Percentiles rank a stretch among this genome's conserved stretches.
phyloP scores from a whole-genome alignment of 768 basidiomycete genomes.

The Pilatotrama ljubarskyi region DNA sequence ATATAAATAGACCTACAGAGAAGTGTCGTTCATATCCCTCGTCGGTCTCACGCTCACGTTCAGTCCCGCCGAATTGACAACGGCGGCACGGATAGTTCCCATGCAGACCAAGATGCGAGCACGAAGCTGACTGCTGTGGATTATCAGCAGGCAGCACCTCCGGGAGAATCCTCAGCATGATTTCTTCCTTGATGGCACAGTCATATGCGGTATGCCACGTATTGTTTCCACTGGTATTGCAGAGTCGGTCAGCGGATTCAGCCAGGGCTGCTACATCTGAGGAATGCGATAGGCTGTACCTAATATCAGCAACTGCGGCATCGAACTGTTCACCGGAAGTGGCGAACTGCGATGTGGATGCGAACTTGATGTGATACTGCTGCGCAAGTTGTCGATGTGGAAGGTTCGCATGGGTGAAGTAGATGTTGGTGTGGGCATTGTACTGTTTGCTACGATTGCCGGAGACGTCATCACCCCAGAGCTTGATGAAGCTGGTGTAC shows the following conservation, averaged over 20 bases:
- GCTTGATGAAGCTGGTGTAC: slow-evolving; percentile 20
- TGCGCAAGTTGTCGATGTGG: slow-evolving; percentile 31
- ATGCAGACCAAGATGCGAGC: slow-evolving; percentile 12
- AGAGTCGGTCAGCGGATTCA: no score
- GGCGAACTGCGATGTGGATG: slow-evolving; percentile 35
- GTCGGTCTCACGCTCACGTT: slow-evolving; percentile 1
- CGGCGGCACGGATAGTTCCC: slow-evolving; percentile 21
- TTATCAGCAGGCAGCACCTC: slow-evolving; percentile 19
- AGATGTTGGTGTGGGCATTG: slow-evolving; percentile 38
- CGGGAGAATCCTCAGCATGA: background rate
- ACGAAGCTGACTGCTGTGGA: slow-evolving; percentile 20
- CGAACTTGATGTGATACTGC: slow-evolving; percentile 36
- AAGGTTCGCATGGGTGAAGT: slow-evolving; percentile 32
- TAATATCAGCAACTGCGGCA: background rate
- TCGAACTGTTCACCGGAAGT: slow-evolving; percentile 33
- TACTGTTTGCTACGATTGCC: slow-evolving; percentile 39
- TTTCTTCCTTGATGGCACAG: background rate
- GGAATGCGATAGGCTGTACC: background rate
- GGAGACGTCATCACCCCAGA: slow-evolving; percentile 37
- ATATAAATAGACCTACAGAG: background rate
- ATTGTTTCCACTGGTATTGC: background rate
- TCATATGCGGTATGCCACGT: slow-evolving; percentile 1
- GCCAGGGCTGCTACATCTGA: no score
- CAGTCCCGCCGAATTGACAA: slow-evolving; percentile 5
- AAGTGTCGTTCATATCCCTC: background rate